These are phyloP conservation scores for Lecanicillium sp. DNA, from an alignment of 2,329 filamentous ascomycete species.

Conservation along the genomic window DNA sequence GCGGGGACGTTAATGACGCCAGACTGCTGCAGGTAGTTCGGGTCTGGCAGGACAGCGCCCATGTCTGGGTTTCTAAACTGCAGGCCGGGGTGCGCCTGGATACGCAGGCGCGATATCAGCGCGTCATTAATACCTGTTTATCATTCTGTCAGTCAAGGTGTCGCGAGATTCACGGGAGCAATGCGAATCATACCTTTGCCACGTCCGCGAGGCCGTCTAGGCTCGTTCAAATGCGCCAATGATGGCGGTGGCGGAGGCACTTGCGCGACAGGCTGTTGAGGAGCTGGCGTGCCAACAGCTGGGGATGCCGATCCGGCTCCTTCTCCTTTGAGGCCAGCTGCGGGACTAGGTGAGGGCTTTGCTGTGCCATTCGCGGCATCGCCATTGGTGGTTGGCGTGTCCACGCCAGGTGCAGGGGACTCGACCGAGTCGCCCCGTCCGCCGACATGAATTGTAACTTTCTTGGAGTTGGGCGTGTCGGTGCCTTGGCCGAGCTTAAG, in stretches of 20 bases:
- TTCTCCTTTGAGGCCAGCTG: background rate
- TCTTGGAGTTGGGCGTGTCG: slow-evolving; percentile 41
- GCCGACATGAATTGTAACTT: slow-evolving; percentile 66
- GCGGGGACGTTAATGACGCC: slow-evolving; percentile 63
- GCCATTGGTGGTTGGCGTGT: slow-evolving; percentile 22
- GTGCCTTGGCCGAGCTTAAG: slow-evolving; percentile 55
- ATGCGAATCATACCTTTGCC: slow-evolving; percentile 32
- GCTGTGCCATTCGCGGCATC: slow-evolving; percentile 6
- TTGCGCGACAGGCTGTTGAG: slow-evolving; percentile 9
- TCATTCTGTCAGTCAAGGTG: slow-evolving; percentile 14
- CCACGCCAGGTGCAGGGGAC: slow-evolving; percentile 39
- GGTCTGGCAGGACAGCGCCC: slow-evolving; percentile 57
- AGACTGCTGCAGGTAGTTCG: slow-evolving; percentile 61
- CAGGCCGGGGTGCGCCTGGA: slow-evolving; percentile 62
- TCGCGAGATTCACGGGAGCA: background rate
- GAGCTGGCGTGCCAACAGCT: background rate
- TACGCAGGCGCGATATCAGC: slow-evolving; percentile 57
- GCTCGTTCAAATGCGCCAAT: slow-evolving; percentile 25
- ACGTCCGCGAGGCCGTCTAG: slow-evolving; percentile 27
- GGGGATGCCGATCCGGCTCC: background rate
- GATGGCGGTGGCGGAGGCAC: slow-evolving; percentile 15
- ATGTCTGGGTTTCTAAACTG: slow-evolving; percentile 53
- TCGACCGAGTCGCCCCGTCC: slow-evolving; percentile 46
- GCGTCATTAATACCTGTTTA: slow-evolving; percentile 47
- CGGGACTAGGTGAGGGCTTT: background rate